These are phyloP conservation scores for Pseudopithomyces chartarum DNA, from an alignment of 2,329 filamentous ascomycete genomes.

Conservation along the genomic window DNA sequence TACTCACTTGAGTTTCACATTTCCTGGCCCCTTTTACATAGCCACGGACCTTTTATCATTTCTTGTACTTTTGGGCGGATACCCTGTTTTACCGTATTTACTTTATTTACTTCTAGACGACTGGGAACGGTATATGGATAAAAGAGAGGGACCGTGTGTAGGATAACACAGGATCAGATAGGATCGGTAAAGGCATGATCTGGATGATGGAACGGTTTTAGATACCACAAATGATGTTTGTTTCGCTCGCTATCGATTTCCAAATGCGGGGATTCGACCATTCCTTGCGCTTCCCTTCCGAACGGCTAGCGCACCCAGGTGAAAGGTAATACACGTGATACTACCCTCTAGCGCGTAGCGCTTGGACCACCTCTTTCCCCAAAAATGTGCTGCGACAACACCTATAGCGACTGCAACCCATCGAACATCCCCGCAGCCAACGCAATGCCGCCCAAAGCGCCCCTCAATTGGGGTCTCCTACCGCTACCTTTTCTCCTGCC, in stretches of 20 bases:
- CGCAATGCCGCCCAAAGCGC: conserved; percentile 41
- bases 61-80: conserved; percentile 24
- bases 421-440: conserved; percentile 8
- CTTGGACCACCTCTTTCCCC: conserved; percentile 9
- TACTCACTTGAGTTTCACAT: neutral
- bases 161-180: neutral
- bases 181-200: neutral
- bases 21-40: neutral
- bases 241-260: neutral
- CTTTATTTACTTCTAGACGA: conserved; percentile 3
- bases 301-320: neutral
- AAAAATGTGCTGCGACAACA: conserved; percentile 14
- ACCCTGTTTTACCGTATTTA: conserved; percentile 22
- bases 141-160: conserved; percentile 7
- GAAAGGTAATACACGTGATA: conserved; percentile 6
- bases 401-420: conserved; percentile 4
- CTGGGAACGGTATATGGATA: neutral
- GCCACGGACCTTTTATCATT: neutral
- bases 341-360: neutral
- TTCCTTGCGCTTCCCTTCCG: neutral
- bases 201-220: conserved; percentile 3
- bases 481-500: conserved; percentile 37
- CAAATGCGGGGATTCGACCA: neutral
- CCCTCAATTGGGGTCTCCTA: conserved; percentile 40
- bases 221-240: neutral